phyloP scores from a whole-genome alignment of 805 yeast species.

The Yarrowia sp. region DNA sequence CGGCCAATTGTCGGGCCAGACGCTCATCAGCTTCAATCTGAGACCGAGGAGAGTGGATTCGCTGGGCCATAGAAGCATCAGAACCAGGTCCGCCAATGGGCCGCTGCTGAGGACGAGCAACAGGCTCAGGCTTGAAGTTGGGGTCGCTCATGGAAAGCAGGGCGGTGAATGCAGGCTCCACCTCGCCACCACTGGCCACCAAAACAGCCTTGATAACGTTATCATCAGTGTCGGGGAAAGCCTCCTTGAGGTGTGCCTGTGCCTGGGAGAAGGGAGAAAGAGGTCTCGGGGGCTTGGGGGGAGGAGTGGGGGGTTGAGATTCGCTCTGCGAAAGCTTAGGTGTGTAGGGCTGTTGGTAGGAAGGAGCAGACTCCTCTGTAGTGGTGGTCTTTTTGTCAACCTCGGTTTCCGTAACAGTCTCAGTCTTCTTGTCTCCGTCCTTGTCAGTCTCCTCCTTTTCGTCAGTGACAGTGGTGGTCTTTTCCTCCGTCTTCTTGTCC shows the following conservation, averaged over 20 bases:
- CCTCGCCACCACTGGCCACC: conserved; percentile 77
- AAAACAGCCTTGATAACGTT: conserved; percentile 71
- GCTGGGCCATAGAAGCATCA: conserved; percentile 36
- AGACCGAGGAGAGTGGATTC: conserved; percentile 35
- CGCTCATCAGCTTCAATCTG: conserved; percentile 72
- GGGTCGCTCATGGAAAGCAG: conserved; percentile 70
- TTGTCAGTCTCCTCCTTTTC: conserved; percentile 12
- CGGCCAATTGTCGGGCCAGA: conserved; percentile 74
- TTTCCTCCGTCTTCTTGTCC: conserved; percentile 3
- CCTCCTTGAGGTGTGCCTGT: conserved; percentile 66
- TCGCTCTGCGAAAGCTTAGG: conserved; percentile 22
- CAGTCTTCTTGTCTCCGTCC: conserved; percentile 20
- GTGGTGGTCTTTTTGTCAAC: conserved; percentile 20
- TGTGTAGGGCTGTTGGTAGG: conserved; percentile 23
- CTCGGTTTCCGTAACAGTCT: not conserved
- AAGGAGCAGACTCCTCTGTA: conserved; percentile 24
- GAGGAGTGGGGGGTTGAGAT: conserved; percentile 38
- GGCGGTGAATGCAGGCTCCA: conserved; percentile 89
- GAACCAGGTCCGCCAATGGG: conserved; percentile 22
- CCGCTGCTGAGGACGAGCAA: conserved; percentile 37
- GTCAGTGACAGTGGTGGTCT: not conserved
- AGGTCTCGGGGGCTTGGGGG: conserved; percentile 60
- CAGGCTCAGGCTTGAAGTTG: conserved; percentile 34
- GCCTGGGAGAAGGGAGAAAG: conserved; percentile 56
- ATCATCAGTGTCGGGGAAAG: conserved; percentile 78